A percentile compares a stretch with the other conserved stretches of the same genome.
These are phyloP conservation scores for Solanum sejunctum DNA, from an alignment of 257 asterid genomes.

Conservation along the genomic window DNA sequence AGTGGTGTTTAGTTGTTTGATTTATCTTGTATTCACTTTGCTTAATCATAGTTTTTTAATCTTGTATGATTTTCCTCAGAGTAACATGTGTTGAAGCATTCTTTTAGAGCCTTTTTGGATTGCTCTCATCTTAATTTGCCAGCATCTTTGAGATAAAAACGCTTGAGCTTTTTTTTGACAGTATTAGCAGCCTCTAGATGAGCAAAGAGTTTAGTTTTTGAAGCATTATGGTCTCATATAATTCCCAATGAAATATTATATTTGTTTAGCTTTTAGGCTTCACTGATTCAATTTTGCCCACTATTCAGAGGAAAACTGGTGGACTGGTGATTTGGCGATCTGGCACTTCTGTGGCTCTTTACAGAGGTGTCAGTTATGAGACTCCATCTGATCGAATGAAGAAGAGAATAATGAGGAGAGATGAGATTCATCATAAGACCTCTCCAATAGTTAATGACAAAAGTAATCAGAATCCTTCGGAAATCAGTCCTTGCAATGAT, in stretches of 20 bases:
- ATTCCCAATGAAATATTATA: neutral
- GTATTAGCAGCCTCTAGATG: neutral
- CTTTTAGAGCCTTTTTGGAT: neutral
- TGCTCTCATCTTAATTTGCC: neutral
- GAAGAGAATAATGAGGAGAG: conserved; percentile 20
- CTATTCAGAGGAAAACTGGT: conserved; percentile 81
- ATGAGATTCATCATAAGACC: conserved; percentile 23
- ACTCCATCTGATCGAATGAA: conserved; percentile 28
- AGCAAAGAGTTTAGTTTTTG: neutral
- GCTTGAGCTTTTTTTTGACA: neutral
- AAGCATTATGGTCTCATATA: neutral
- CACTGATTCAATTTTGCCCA: conserved; percentile 6
- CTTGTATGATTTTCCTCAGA: neutral
- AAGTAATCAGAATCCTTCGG: conserved; percentile 14
- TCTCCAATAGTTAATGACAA: conserved; percentile 8
- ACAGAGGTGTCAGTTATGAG: conserved; percentile 70
- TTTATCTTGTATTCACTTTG: neutral
- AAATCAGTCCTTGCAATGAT: conserved; percentile 5
- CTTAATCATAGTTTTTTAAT: neutral
- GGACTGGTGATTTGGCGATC: conserved; percentile 97
- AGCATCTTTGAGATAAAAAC: neutral
- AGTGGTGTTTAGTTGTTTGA: neutral
- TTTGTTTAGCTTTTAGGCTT: neutral
- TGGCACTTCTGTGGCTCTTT: conserved; percentile 75
- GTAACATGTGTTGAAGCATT: neutral